Conservation (phyloP, 441 rosid genomes). For the Mallotus repandus region DNA sequence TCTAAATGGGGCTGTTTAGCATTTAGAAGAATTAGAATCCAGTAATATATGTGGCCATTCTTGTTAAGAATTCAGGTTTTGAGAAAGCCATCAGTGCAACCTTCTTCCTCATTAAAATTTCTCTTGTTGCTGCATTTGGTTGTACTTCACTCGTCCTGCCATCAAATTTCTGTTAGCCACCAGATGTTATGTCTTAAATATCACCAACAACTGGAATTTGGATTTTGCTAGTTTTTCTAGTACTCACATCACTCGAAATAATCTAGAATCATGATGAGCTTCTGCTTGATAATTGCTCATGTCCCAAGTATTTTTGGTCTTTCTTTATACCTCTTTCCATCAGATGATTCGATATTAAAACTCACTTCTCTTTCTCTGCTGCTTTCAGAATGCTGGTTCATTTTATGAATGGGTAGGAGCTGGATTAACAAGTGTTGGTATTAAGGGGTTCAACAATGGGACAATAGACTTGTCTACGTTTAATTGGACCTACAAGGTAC, state of each 20-base stretch:
- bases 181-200: not conserved
- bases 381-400: slow-evolving; percentile 81
- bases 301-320: not conserved
- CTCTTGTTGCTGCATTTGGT: too few species aligned
- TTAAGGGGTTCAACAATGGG: slow-evolving; percentile 69
- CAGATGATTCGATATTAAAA: slow-evolving; percentile 10
- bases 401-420: slow-evolving; percentile 81
- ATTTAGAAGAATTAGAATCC: not conserved
- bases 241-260: not conserved
- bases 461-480: slow-evolving; percentile 59
- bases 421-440: slow-evolving; percentile 75
- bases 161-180: not conserved
- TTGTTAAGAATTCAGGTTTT: not conserved
- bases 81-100: not conserved
- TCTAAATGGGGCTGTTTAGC: too few species aligned
- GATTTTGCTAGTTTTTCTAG: not conserved
- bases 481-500: slow-evolving; percentile 88
- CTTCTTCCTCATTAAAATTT: slow-evolving; percentile 5
- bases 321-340: not conserved
- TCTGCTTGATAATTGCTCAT: not conserved
- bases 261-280: slow-evolving; percentile 1
- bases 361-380: slow-evolving; percentile 11
- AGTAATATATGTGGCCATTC: not conserved
- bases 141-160: not conserved
- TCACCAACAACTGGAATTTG: not conserved